A percentile compares a stretch with the other conserved stretches of the same genome.
phyloP scores from a whole-genome alignment of 164 flowering plant genomes.

The Buxus sempervirens region DNA sequence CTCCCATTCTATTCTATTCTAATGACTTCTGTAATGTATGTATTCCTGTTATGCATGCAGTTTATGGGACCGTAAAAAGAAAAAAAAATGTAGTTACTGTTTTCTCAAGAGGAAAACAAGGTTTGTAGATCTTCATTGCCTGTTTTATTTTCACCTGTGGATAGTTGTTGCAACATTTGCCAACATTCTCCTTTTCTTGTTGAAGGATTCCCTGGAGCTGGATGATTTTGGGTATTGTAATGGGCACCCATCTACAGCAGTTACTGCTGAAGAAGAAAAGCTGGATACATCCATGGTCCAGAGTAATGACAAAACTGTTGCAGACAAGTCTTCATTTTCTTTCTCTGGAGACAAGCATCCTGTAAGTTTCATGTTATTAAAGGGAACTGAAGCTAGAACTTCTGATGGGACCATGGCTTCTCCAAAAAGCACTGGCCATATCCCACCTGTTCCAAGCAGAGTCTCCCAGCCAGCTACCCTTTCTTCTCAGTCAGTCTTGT shows the following conservation, averaged over 20 bases:
- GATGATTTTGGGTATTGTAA: constrained; percentile 46
- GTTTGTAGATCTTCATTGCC: not conserved
- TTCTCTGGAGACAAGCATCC: constrained; percentile 23
- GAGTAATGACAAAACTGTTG: constrained; percentile 9
- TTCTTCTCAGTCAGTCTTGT: constrained; percentile 18
- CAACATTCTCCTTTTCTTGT: constrained; percentile 1
- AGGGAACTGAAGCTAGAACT: constrained; percentile 16
- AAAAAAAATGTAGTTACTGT: not conserved
- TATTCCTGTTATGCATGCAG: not conserved
- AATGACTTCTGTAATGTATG: not conserved
- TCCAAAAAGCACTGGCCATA: constrained; percentile 24
- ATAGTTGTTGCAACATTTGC: not conserved
- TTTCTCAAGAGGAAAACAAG: not conserved
- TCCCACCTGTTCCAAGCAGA: constrained; percentile 16
- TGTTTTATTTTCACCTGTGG: not conserved
- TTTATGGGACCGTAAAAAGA: not conserved
- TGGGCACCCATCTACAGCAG: constrained; percentile 22
- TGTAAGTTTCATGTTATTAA: constrained; percentile 12
- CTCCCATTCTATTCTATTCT: too few relatives aligned
- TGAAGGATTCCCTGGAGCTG: constrained; percentile 62
- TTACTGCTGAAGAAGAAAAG: constrained; percentile 22
- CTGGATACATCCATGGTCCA: constrained; percentile 14
- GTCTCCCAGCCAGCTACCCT: constrained; percentile 16
- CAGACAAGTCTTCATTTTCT: constrained; percentile 24
- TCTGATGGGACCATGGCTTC: constrained; percentile 21